These are phyloP conservation scores for Erysiphe neolycopersici DNA, from an alignment of 2,329 filamentous ascomycete genomes.

Conservation along the genomic window DNA sequence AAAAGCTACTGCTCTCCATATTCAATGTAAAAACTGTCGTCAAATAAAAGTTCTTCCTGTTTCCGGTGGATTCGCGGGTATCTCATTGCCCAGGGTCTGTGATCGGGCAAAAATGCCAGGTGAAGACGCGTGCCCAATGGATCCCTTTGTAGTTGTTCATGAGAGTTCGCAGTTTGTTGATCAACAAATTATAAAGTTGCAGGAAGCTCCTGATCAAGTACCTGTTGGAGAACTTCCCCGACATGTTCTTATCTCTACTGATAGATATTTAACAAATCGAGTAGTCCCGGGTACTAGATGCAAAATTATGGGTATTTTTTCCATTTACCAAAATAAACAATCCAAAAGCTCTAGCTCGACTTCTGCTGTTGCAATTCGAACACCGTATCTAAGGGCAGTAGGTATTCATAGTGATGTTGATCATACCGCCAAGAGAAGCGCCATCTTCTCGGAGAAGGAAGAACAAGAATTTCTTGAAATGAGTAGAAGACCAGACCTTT, in stretches of 20 bases:
- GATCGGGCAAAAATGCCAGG: slow-evolving; percentile 33
- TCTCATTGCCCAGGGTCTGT: slow-evolving; percentile 62
- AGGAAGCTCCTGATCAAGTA: slow-evolving; percentile 92
- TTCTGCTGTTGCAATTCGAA: slow-evolving; percentile 78
- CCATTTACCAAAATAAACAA: slow-evolving; percentile 85
- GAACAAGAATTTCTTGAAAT: slow-evolving; percentile 90
- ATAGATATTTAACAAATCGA: slow-evolving; percentile 80
- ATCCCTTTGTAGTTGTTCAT: slow-evolving; percentile 88
- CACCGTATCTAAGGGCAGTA: slow-evolving; percentile 77
- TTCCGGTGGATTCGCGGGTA: slow-evolving; percentile 62
- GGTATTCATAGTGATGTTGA: slow-evolving; percentile 81
- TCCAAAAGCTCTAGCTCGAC: slow-evolving; percentile 47
- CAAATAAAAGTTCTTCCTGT: slow-evolving; percentile 45
- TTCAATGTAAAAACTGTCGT: slow-evolving; percentile 72
- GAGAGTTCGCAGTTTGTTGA: slow-evolving; percentile 90
- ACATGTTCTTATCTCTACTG: slow-evolving; percentile 89
- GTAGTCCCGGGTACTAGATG: slow-evolving; percentile 89
- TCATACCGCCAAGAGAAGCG: slow-evolving; percentile 61
- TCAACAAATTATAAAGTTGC: slow-evolving; percentile 91
- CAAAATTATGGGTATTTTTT: slow-evolving; percentile 91
- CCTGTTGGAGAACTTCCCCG: slow-evolving; percentile 87
- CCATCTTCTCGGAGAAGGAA: slow-evolving; percentile 75
- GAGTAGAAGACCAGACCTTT: slow-evolving; percentile 76
- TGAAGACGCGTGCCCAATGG: slow-evolving; percentile 64
- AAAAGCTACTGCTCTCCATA: slow-evolving; percentile 65